Evolutionary conservation across 2,329 filamentous ascomycete genomes (phyloP).

Genomic region (Sporothrix luriei): DNA sequence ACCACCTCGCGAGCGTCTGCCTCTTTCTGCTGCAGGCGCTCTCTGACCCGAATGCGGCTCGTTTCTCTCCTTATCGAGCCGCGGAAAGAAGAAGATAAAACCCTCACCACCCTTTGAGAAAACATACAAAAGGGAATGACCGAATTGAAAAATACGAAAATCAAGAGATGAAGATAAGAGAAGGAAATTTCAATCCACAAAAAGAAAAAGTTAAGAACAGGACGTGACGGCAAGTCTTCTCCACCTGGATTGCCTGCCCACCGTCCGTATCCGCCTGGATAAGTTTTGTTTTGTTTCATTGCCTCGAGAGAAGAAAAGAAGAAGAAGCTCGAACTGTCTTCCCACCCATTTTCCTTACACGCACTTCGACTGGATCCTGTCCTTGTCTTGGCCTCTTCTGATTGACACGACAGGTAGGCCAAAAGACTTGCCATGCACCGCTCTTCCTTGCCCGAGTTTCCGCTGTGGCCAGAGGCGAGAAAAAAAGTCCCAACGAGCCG

Average conservation of each 20-base stretch:
- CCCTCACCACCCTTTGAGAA: background rate
- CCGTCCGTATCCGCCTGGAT: background rate
- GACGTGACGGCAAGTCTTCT: conserved; percentile 21
- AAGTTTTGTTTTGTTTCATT: conserved; percentile 37
- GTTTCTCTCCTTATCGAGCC: conserved; percentile 31
- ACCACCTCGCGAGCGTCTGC: background rate
- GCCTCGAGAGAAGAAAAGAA: conserved; percentile 20
- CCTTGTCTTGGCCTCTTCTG: background rate
- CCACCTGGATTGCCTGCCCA: conserved; percentile 17
- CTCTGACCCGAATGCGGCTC: conserved; percentile 22
- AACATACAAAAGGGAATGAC: conserved; percentile 2
- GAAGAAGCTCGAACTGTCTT: background rate
- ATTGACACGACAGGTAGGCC: conserved; percentile 8
- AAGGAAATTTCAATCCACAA: background rate
- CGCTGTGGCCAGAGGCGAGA: conserved; percentile 13
- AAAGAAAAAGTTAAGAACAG: background rate
- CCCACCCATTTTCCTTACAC: conserved; percentile 3
- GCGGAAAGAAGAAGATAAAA: conserved; percentile 27
- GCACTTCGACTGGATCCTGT: conserved; percentile 19
- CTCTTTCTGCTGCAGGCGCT: background rate
- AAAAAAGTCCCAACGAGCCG: conserved; percentile 17
- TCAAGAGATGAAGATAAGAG: background rate
- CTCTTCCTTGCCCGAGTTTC: background rate
- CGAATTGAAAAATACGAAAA: conserved; percentile 20
- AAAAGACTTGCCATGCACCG: background rate